These are phyloP conservation scores for Selaginella tamariscina DNA, from an alignment of 75 land plant genomes.

Conservation along the genomic window DNA sequence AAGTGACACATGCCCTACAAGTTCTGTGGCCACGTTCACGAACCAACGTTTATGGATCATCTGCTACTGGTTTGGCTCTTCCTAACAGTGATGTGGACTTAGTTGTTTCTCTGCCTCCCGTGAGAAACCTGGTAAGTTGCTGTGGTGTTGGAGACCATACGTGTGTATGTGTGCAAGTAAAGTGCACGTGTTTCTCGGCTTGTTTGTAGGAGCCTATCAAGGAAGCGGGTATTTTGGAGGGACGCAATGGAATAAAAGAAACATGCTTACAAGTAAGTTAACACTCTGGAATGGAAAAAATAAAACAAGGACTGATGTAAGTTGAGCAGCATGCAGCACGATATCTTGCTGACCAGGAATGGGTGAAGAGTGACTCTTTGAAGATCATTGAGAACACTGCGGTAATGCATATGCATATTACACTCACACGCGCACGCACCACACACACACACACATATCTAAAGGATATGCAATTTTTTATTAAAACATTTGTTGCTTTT, in stretches of 20 bases:
- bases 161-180: slow-evolving; percentile 1
- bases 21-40: slow-evolving; percentile 96
- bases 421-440: not conserved
- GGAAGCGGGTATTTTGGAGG: slow-evolving; percentile 98
- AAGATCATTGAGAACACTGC: slow-evolving; percentile 95
- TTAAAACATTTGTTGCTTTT: not conserved
- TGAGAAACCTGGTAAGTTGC: slow-evolving; percentile 68
- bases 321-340: slow-evolving; percentile 91
- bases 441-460: too few relatives aligned
- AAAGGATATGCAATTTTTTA: too few relatives aligned
- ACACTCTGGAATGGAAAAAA: not conserved
- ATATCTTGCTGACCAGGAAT: slow-evolving; percentile 92
- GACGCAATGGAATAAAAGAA: slow-evolving; percentile 97
- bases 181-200: not conserved
- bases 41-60: slow-evolving; percentile 88
- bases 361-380: slow-evolving; percentile 92
- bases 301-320: not conserved
- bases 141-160: not conserved
- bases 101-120: slow-evolving; percentile 94
- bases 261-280: slow-evolving; percentile 82
- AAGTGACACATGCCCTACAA: slow-evolving; percentile 80
- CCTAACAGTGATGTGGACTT: slow-evolving; percentile 97
- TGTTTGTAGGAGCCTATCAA: slow-evolving; percentile 94
- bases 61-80: slow-evolving; percentile 92
- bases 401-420: slow-evolving; percentile 26